Conservation (phyloP, 257 asterid genomes). For the Solanum piurae region DNA sequence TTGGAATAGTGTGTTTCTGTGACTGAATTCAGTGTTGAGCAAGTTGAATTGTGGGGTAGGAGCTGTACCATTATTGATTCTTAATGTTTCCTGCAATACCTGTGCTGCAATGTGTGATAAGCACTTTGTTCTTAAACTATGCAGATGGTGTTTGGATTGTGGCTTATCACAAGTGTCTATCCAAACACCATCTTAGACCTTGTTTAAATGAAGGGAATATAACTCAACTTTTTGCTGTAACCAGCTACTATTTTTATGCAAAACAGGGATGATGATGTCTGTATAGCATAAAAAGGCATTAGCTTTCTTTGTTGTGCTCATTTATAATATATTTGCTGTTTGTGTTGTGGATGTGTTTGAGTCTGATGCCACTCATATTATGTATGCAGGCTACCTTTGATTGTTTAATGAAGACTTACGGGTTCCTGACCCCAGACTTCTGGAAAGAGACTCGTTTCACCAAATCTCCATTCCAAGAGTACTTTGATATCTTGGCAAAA, state of each 20-base stretch:
- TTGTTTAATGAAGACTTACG: slow-evolving; percentile 62
- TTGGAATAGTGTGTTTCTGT: neutral
- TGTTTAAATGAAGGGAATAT: neutral
- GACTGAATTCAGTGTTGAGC: neutral
- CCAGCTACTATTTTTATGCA: too few relatives aligned
- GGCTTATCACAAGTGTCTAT: neutral
- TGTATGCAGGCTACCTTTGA: slow-evolving; percentile 60
- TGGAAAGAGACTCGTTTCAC: slow-evolving; percentile 26
- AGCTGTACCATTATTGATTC: neutral
- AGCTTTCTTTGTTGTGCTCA: too few relatives aligned
- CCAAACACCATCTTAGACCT: neutral
- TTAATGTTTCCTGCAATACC: neutral
- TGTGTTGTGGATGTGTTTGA: neutral
- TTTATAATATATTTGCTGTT: neutral
- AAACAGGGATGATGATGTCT: too few relatives aligned
- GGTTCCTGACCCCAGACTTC: slow-evolving; percentile 71
- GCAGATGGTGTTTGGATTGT: neutral
- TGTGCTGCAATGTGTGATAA: neutral
- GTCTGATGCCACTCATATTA: neutral
- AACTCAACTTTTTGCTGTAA: too few relatives aligned
- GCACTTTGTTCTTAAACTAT: neutral
- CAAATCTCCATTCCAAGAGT: slow-evolving; percentile 4
- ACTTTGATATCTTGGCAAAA: neutral
- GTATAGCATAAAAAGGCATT: too few relatives aligned
- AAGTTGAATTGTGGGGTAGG: neutral